Evolutionary conservation across 306 rosid genomes (phyloP), one percentile per base, ranked within the genome.

Genomic region (Malus sieversii): DNA sequence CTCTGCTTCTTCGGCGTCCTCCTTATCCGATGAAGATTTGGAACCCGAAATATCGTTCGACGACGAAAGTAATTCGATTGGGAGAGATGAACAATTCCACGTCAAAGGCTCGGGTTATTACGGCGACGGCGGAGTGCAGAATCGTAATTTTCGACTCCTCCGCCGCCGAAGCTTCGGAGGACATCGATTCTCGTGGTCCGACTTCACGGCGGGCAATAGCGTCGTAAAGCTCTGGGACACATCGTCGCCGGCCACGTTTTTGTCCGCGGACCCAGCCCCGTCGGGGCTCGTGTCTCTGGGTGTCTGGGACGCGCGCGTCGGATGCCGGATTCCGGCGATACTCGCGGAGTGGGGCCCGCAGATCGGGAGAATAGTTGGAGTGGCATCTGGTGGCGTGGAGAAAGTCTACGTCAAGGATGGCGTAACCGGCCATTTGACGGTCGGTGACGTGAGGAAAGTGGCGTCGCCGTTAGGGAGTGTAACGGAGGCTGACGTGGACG

Each of bases 161-260:
- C 83, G 87, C 1, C 78, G 85, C 8, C 68, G 81, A 33, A 90
- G 90, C 85, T 78, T 87, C 14, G 78, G 79, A 0, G 90, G 85
- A 11, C 63, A 60, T n/a, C 22, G 83, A 8, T 87, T 92, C 57
- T 84, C 93, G 5, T 87, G 93, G 79, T 70, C 92, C 2, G 99
- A 95, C 46, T 84, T 90, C 7, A 80, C 85, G 4, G 72, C 80
- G 58, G 85, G 87, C 4, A 80, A 78, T 72, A 89, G 85, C 84
- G 98, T 94, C 8, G 98, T 94, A 13, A 88, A 94, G 59, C 81
- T 92, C 8, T 92, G 98, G 97, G 97, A 90, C 16, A 14, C 81
- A 15, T 76, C 86, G 5, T 85, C 90, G 0, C 74, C 85, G 62
- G 19, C 85, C 20, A 74, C 77, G 42, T 15, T 85, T 10, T 70